Evolutionary conservation across 768 basidiomycete species (phyloP).

Genomic region (Clitopilus passeckerianus): DNA sequence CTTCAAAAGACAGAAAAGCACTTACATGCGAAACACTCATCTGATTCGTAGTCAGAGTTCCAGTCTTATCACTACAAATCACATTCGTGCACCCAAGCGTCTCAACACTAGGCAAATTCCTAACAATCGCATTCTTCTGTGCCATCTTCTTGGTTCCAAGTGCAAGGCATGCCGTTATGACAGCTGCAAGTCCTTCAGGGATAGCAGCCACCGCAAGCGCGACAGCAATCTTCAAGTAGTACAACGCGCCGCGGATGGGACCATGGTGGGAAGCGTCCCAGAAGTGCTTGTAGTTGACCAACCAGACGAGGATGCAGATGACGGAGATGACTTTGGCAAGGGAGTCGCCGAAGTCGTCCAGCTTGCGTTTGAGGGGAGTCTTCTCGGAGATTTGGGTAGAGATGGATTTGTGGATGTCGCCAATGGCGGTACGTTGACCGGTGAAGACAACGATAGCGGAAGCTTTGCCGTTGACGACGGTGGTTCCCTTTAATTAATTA

Average conservation of each 20-base stretch:
- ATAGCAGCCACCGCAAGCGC: slow-evolving; percentile 99
- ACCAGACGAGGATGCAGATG: slow-evolving; percentile 96
- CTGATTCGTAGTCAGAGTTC: slow-evolving; percentile 93
- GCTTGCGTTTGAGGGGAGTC: slow-evolving; percentile 94
- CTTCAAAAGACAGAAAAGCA: slow-evolving; percentile 1
- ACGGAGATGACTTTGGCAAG: slow-evolving; percentile 97
- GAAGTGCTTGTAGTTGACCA: slow-evolving; percentile 96
- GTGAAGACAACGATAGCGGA: slow-evolving; percentile 86
- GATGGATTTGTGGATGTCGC: slow-evolving; percentile 97
- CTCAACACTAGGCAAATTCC: slow-evolving; percentile 95
- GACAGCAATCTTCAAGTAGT: slow-evolving; percentile 99
- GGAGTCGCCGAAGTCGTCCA: slow-evolving; percentile 98
- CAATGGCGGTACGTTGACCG: slow-evolving; percentile 86
- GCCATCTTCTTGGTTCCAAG: slow-evolving; percentile 99
- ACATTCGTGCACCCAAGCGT: slow-evolving; percentile 97
- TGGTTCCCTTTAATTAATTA: slow-evolving; percentile 65
- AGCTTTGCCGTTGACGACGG: slow-evolving; percentile 90
- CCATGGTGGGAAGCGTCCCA: slow-evolving; percentile 93
- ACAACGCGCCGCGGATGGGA: slow-evolving; percentile 87
- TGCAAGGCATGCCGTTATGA: slow-evolving; percentile 95
- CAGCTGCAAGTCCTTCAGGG: slow-evolving; percentile 96
- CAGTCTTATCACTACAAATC: slow-evolving; percentile 99
- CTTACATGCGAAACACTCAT: slow-evolving; percentile 88
- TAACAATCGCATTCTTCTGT: slow-evolving; percentile 95
- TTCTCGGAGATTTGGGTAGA: slow-evolving; percentile 90